These are phyloP conservation scores for Pseudozyma sp. DNA, from an alignment of 1,284 basidiomycete genomes.

Conservation along the genomic window DNA sequence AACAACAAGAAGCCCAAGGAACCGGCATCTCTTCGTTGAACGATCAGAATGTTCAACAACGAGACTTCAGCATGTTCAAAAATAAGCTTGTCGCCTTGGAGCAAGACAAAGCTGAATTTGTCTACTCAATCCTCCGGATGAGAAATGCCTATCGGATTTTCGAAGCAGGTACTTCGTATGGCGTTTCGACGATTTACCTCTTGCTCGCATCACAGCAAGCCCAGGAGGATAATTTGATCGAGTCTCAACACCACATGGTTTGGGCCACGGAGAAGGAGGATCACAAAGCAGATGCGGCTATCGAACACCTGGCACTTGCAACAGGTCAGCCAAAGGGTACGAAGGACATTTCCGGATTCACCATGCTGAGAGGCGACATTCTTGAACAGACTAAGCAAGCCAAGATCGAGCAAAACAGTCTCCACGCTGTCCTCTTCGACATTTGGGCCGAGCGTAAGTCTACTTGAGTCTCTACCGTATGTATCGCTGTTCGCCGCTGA, in stretches of 20 bases:
- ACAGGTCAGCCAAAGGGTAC: conserved; percentile 25
- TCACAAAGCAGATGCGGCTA: conserved; percentile 34
- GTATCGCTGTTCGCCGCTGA: neutral
- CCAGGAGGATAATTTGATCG: neutral
- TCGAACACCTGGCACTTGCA: conserved; percentile 24
- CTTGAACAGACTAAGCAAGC: conserved; percentile 24
- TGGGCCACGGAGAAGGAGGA: conserved; percentile 45
- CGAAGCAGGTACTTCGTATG: conserved; percentile 39
- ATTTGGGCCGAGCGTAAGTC: conserved; percentile 45
- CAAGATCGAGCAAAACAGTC: conserved; percentile 21
- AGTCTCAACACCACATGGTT: conserved; percentile 9
- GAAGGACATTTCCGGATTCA: conserved; percentile 28
- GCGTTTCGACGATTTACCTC: conserved; percentile 42
- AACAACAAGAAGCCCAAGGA: conserved; percentile 35
- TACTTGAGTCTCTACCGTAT: too few species aligned
- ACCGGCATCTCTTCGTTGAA: conserved; percentile 40
- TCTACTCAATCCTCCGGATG: conserved; percentile 30
- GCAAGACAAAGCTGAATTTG: conserved; percentile 36
- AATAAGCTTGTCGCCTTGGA: conserved; percentile 45
- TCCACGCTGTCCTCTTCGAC: conserved; percentile 46
- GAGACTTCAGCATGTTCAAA: conserved; percentile 38
- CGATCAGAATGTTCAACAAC: conserved; percentile 22
- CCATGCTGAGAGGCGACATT: conserved; percentile 35
- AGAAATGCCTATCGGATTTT: conserved; percentile 39
- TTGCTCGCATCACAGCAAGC: conserved; percentile 19